These are phyloP conservation scores for Coprinopsis strossmayeri DNA, from an alignment of 768 basidiomycete genomes.

Conservation along the genomic window DNA sequence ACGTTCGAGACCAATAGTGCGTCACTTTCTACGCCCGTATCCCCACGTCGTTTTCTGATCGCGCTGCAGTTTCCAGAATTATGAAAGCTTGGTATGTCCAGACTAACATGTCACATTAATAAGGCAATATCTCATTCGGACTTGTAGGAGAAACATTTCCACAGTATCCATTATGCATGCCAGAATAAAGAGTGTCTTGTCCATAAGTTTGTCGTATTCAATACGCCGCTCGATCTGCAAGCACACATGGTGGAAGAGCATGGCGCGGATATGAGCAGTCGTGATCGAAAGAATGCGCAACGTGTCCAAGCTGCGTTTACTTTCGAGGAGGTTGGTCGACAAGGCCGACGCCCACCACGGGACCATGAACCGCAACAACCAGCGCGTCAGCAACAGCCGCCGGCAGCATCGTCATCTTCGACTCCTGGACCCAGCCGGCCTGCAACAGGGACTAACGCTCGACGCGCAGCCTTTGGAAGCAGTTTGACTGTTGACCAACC, in stretches of 20 bases:
- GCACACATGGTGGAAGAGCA: slow-evolving; percentile 88
- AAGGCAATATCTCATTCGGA: too few species aligned
- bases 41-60: too few species aligned
- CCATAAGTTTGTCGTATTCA: slow-evolving; percentile 94
- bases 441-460: slow-evolving; percentile 21
- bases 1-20: slow-evolving; percentile 79
- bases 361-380: too few species aligned
- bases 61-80: slow-evolving; percentile 70
- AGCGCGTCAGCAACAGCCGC: slow-evolving; percentile 37
- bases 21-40: slow-evolving; percentile 33
- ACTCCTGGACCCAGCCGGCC: slow-evolving; percentile 9
- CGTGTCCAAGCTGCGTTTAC: slow-evolving; percentile 70
- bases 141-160: slow-evolving; percentile 68
- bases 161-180: slow-evolving; percentile 73
- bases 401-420: slow-evolving; percentile 16
- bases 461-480: slow-evolving; percentile 59
- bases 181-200: slow-evolving; percentile 64
- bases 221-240: slow-evolving; percentile 78
- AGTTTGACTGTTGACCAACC: slow-evolving; percentile 35
- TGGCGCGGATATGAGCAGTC: slow-evolving; percentile 62
- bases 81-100: slow-evolving; percentile 58
- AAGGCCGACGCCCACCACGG: slow-evolving; percentile 32
- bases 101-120: too few species aligned
- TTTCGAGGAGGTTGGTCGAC: slow-evolving; percentile 36
- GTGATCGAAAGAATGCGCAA: slow-evolving; percentile 62